Evolutionary conservation across 257 asterid species (phyloP), one percentile per base, ranked within the genome.

Genomic region (Fraxinus cuspidata): DNA sequence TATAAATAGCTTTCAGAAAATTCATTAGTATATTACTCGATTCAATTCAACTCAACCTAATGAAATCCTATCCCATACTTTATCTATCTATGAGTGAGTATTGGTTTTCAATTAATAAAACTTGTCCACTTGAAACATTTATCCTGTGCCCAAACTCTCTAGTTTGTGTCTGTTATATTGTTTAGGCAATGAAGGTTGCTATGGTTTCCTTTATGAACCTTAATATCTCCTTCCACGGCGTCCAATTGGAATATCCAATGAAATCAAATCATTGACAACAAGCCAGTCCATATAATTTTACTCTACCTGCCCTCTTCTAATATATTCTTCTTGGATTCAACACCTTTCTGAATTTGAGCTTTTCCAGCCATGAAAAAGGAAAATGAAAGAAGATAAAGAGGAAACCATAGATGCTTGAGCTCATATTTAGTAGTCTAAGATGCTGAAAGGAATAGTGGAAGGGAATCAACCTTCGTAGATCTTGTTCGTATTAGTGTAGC

Each of bases 401-500:
- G 31, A 70, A 70, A 37, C 56, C 38, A 1, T 35, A 5, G 1
- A 35, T 18, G 44, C 38, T 65, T 25, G 51, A 25, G 11, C 63
- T 25, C 21, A 69, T 3, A 53, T 51, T 53, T 25, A 15, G 32
- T 7, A 19, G 28, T 38, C 53, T 72, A 49, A 81, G 53, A 51
- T 63, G 21, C 29, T 10, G 0, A 40, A 49, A 42, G 40, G 31
- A 19, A 66, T 18, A 35, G 71, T 32, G 70, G 31, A 40, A 29
- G 29, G 51, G 69, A 7, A 23, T 10, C 12, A 68, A 90, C 92
- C 90, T 88, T 85, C 70, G 84, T 78, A 2, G 74, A 76, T 83
- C 91, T 87, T 32, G 90, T 82, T 73, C 72, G 88, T 58, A 77
- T 51, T 63, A 90, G 89, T 51, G 95, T 89, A 56, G 76, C 72